Conservation (phyloP, 1,284 basidiomycete genomes). For the Ustilago bromivora region DNA sequence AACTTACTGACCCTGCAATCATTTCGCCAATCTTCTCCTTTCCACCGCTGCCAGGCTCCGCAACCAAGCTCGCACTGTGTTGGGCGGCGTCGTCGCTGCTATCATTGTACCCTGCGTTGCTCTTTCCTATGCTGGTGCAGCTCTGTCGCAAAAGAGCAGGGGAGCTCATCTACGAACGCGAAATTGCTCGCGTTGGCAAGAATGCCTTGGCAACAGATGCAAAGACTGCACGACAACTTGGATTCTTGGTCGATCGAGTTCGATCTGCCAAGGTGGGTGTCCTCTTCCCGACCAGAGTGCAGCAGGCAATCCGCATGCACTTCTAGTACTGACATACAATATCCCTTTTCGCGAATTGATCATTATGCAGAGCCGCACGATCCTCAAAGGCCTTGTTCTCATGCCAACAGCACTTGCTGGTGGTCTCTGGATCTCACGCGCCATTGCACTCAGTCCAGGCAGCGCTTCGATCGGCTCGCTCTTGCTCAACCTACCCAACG, state of each 20-base stretch:
- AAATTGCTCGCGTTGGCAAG: constrained; percentile 23
- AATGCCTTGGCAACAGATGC: constrained; percentile 27
- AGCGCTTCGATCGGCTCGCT: constrained; percentile 11
- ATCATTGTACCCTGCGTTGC: constrained; percentile 75
- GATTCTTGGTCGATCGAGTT: constrained; percentile 63
- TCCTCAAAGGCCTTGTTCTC: constrained; percentile 35
- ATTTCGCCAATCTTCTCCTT: neutral
- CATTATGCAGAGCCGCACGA: constrained; percentile 14
- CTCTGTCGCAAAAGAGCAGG: constrained; percentile 69
- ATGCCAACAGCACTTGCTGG: constrained; percentile 32
- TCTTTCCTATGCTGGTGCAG: constrained; percentile 78
- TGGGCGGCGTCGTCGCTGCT: constrained; percentile 38
- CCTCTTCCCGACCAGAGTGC: neutral
- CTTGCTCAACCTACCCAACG: constrained; percentile 20
- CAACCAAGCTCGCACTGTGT: constrained; percentile 20
- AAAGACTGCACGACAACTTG: constrained; percentile 31
- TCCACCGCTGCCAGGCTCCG: constrained; percentile 19
- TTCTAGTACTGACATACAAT: neutral
- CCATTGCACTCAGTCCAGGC: constrained; percentile 36
- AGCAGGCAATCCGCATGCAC: neutral
- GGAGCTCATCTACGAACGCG: constrained; percentile 71
- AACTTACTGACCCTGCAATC: neutral
- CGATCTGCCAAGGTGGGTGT: constrained; percentile 33
- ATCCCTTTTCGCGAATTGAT: neutral
- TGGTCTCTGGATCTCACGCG: constrained; percentile 40